Percentiles rank a stretch among this genome's conserved stretches.
phyloP scores from a whole-genome alignment of 768 basidiomycete genomes.

The Russula sp. region DNA sequence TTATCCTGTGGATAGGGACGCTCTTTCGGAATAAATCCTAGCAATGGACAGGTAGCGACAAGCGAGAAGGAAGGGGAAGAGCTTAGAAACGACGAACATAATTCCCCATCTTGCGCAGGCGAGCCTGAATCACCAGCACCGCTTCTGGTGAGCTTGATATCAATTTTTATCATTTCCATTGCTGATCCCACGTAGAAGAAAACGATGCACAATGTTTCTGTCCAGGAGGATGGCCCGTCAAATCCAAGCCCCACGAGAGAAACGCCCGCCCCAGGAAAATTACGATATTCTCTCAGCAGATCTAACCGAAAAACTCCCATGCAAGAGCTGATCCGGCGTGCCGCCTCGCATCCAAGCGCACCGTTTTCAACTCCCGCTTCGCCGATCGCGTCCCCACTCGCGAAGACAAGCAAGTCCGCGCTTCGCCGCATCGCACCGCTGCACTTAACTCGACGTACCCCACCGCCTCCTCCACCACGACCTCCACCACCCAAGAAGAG shows the following conservation, averaged over 20 bases:
- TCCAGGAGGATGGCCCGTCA: neutral
- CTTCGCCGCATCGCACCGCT: conserved; percentile 72
- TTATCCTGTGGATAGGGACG: neutral
- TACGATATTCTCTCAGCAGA: conserved; percentile 24
- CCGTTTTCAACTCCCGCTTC: conserved; percentile 46
- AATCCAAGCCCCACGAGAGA: conserved; percentile 6
- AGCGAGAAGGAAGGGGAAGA: conserved; percentile 3
- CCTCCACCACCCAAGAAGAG: conserved; percentile 73
- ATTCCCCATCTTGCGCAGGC: neutral
- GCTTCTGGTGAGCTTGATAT: conserved; percentile 3
- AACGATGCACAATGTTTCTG: neutral
- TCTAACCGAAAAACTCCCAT: conserved; percentile 53
- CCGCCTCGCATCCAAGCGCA: conserved; percentile 62
- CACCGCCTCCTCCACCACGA: conserved; percentile 68
- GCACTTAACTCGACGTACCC: conserved; percentile 68
- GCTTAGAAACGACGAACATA: neutral
- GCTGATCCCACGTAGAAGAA: conserved; percentile 18
- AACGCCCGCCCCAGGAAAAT: conserved; percentile 7
- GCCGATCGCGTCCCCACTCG: conserved; percentile 56
- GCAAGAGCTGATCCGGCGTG: conserved; percentile 73
- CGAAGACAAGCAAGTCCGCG: conserved; percentile 59
- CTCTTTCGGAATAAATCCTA: neutral
- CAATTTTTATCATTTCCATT: neutral
- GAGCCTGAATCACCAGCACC: neutral
- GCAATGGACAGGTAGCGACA: neutral